Conservation (phyloP, 352 stramenopile species). For the Pythium apleroticum region DNA sequence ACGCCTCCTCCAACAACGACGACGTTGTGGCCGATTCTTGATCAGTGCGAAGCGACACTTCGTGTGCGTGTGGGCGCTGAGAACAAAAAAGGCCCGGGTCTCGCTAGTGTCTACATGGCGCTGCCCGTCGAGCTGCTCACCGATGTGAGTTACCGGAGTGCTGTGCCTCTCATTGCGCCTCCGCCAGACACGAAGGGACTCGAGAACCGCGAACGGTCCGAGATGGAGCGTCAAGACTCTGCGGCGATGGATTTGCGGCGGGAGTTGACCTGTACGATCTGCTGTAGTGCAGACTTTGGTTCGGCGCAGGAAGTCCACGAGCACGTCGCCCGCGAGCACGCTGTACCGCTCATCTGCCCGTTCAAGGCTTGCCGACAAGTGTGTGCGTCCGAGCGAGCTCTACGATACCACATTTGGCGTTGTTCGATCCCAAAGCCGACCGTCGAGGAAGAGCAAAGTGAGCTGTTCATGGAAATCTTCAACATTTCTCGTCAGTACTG, state of each 20-base stretch:
- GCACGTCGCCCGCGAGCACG: slow-evolving; percentile 57
- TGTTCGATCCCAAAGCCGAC: slow-evolving; percentile 59
- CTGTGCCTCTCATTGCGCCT: slow-evolving; percentile 39
- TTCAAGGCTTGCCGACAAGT: slow-evolving; percentile 68
- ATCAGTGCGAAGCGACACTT: slow-evolving; percentile 42
- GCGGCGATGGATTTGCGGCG: slow-evolving; percentile 20
- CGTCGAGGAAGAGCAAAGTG: slow-evolving; percentile 50
- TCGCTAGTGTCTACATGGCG: slow-evolving; percentile 55
- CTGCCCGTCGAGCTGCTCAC: slow-evolving; percentile 46
- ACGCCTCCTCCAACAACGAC: slow-evolving; percentile 30
- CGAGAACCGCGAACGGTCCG: slow-evolving; percentile 36
- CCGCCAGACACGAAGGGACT: slow-evolving; percentile 41
- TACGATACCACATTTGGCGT: slow-evolving; percentile 79
- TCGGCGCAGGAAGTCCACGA: slow-evolving; percentile 41
- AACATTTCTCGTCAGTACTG: slow-evolving; percentile 75
- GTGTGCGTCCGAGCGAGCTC: slow-evolving; percentile 60
- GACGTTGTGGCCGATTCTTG: slow-evolving; percentile 65
- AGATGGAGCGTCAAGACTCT: slow-evolving; percentile 49
- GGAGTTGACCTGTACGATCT: slow-evolving; percentile 61
- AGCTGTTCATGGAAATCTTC: slow-evolving; percentile 76
- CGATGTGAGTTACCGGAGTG: slow-evolving; percentile 58
- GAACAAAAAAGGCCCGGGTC: slow-evolving; percentile 58
- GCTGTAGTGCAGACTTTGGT: slow-evolving; percentile 20
- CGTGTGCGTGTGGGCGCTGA: slow-evolving; percentile 56
- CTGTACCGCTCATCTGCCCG: slow-evolving; percentile 70